These are phyloP conservation scores for Penicillium dipodomyicola DNA, from an alignment of 495 filamentous ascomycete genomes.

Conservation along the genomic window DNA sequence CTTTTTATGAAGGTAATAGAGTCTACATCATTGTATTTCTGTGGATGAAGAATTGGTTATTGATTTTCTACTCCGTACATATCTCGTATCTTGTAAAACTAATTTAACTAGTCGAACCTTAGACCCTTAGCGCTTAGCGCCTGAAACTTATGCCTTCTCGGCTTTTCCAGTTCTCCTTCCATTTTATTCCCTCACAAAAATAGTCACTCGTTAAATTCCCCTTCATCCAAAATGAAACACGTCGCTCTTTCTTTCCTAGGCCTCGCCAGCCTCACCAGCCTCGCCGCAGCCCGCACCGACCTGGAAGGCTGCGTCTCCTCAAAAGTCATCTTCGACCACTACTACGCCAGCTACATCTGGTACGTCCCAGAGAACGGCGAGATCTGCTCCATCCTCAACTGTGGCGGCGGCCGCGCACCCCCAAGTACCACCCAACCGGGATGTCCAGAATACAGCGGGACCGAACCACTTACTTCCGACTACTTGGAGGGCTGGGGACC, in stretches of 20 bases:
- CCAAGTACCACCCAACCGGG: slow-evolving; percentile 59
- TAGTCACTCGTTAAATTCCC: slow-evolving; percentile 12
- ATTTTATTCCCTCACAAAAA: not conserved
- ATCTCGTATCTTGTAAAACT: no score
- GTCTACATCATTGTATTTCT: not conserved
- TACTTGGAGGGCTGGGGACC: slow-evolving; percentile 45
- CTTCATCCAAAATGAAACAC: slow-evolving; percentile 27
- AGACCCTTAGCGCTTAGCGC: no score
- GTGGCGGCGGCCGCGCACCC: slow-evolving; percentile 62
- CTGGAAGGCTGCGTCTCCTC: slow-evolving; percentile 32
- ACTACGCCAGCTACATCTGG: slow-evolving; percentile 47
- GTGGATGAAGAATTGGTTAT: not conserved
- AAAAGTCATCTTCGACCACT: slow-evolving; percentile 25
- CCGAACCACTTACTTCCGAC: slow-evolving; percentile 50
- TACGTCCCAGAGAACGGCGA: slow-evolving; percentile 57
- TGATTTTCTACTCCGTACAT: not conserved
- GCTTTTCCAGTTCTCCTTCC: not conserved
- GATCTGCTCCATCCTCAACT: slow-evolving; percentile 60
- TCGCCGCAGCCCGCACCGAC: slow-evolving; percentile 29
- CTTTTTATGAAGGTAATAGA: not conserved
- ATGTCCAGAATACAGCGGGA: slow-evolving; percentile 57
- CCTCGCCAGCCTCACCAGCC: slow-evolving; percentile 18
- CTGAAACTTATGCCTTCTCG: not conserved
- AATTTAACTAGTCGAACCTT: no score
- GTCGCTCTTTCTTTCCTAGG: slow-evolving; percentile 18